Evolutionary conservation across 306 rosid species (phyloP), one percentile per base, ranked within the genome.

Genomic region (Casuarina equisetifolia): DNA sequence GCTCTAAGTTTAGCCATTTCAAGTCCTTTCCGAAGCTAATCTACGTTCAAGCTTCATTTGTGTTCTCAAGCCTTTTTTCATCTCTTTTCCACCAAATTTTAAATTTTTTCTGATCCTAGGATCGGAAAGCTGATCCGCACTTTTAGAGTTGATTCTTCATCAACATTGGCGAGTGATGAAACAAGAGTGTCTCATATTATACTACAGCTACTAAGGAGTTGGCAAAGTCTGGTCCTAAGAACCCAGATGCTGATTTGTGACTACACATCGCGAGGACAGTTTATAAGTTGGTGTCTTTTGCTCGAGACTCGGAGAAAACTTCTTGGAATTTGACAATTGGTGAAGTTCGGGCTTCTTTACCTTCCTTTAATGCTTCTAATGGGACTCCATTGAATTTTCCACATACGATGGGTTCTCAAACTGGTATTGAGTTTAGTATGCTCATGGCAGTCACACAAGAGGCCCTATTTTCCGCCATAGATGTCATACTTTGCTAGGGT

Each of bases 251-350:
- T 2, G 80, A 74, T 76, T 46, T 59, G 49, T 87, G 86, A 17
- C 83, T 93, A 45, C 83, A 87, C 72, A 82, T 93, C 78, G 76
- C 85, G 70, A 82, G 96, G 73, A 91, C 89, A 32, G 97, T 91
- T 81, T 93, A 90, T 91, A 69, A 76, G 25, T 73, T 93, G 63
- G 63, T 77, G 76, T 85, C 91, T n/a, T 80, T 81, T 78, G 71
- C 73, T 61, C 88, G 92, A 2, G 77, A 62, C 71, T 85, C 93
- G 1, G 81, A 85, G 52, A 70, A 75, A 70, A 83, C 87, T 62
- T 75, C 87, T n/a, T 93, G 98, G 98, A 90, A 79, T 78, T 75
- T 87, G 93, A 78, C 83, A 9, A 76, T 90, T 66, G 84, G 90
- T 68, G 96, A 91, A 77, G 82, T 93, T 48, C 82, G 80, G 78